phyloP scores from a whole-genome alignment of 2,329 filamentous ascomycete genomes.

The Byssochlamys sp. region DNA sequence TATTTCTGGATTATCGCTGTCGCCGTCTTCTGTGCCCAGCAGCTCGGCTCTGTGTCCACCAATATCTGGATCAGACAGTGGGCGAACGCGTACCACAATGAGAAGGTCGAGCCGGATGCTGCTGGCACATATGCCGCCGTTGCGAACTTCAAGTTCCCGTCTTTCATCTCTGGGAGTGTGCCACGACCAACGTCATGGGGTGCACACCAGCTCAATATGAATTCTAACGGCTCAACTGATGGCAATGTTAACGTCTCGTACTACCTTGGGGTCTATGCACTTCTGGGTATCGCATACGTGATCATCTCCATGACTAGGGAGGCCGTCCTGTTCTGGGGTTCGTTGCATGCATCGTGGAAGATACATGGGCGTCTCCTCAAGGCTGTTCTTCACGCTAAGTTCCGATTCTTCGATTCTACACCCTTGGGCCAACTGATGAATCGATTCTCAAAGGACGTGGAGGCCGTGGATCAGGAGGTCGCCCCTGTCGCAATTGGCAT shows the following conservation, averaged over 20 bases:
- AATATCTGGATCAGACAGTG: slow-evolving; percentile 93
- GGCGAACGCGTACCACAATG: slow-evolving; percentile 73
- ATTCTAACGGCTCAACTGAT: slow-evolving; percentile 9
- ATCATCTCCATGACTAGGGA: slow-evolving; percentile 74
- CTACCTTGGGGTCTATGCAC: slow-evolving; percentile 73
- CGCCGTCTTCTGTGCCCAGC: slow-evolving; percentile 68
- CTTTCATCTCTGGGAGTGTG: slow-evolving; percentile 27
- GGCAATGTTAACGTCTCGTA: slow-evolving; percentile 66
- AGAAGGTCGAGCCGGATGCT: slow-evolving; percentile 25
- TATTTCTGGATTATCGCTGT: slow-evolving; percentile 81
- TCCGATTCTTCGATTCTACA: slow-evolving; percentile 95
- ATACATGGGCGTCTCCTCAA: slow-evolving; percentile 72
- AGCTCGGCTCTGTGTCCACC: slow-evolving; percentile 74
- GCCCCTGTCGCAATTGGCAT: slow-evolving; percentile 78
- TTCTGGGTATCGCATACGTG: slow-evolving; percentile 69
- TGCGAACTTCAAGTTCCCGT: slow-evolving; percentile 27
- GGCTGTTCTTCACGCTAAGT: slow-evolving; percentile 75
- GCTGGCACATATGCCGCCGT: slow-evolving; percentile 34
- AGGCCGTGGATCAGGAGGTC: slow-evolving; percentile 90
- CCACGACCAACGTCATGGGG: slow-evolving; percentile 23
- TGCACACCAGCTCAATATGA: slow-evolving; percentile 19
- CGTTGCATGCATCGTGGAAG: slow-evolving; percentile 73
- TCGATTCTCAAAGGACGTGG: slow-evolving; percentile 93
- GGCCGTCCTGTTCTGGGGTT: slow-evolving; percentile 83
- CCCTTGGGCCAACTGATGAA: slow-evolving; percentile 96